These are phyloP conservation scores for Gillenia trifoliata DNA, from an alignment of 306 rosid genomes.

Conservation along the genomic window DNA sequence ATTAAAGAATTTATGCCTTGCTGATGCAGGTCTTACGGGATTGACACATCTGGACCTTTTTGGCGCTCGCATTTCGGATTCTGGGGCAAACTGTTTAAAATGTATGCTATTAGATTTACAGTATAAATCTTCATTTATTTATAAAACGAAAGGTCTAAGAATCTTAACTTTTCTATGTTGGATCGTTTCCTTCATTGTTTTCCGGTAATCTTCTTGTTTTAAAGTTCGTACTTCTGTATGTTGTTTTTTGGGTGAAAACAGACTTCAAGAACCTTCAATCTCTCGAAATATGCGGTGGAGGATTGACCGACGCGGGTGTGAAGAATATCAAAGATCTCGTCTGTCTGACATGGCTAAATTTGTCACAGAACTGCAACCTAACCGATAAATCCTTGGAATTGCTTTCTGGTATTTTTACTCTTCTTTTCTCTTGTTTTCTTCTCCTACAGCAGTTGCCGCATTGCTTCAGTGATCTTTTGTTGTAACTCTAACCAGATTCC, in stretches of 20 bases:
- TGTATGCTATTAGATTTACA: slow-evolving; percentile 30
- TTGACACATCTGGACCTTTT: slow-evolving; percentile 70
- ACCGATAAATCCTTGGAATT: slow-evolving; percentile 63
- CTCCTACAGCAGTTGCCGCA: slow-evolving; percentile 1
- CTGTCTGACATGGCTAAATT: slow-evolving; percentile 47
- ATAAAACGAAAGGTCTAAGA: not conserved
- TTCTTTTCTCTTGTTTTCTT: not conserved
- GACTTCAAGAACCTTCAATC: slow-evolving; percentile 70
- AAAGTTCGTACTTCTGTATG: not conserved
- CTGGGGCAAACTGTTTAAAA: slow-evolving; percentile 47
- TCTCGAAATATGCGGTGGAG: slow-evolving; percentile 76
- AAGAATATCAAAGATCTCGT: slow-evolving; percentile 61
- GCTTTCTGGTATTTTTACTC: slow-evolving; percentile 45
- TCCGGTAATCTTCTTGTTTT: not conserved
- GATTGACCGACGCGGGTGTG: slow-evolving; percentile 65
- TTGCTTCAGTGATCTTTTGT: not conserved
- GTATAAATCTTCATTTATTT: not conserved
- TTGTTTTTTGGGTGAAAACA: slow-evolving; percentile 19
- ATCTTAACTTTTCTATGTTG: too few relatives aligned
- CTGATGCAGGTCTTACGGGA: slow-evolving; percentile 57
- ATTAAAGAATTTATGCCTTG: slow-evolving; percentile 5
- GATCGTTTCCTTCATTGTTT: too few relatives aligned
- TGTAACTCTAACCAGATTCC: slow-evolving; percentile 11
- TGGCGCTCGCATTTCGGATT: slow-evolving; percentile 62
- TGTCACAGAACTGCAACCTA: slow-evolving; percentile 61